Percentiles rank a stretch among this genome's conserved stretches.
These are phyloP conservation scores for Leptomonas seymouri DNA, from an alignment of 208 protist species.

Conservation along the genomic window DNA sequence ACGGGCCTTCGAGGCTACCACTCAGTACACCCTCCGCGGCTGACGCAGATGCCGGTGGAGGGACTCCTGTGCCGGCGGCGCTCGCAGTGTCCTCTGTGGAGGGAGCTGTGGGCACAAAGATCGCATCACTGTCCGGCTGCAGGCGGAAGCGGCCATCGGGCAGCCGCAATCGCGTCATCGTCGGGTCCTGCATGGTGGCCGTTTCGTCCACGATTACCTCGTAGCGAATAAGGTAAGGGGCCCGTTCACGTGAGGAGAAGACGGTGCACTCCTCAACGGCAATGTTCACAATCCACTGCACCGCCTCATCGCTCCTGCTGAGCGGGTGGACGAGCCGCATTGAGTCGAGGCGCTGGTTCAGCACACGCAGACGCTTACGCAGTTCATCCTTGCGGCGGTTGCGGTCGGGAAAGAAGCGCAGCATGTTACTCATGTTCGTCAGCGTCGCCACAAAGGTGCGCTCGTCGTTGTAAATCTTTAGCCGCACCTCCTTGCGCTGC, in stretches of 20 bases:
- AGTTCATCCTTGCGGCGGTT: conserved; percentile 76
- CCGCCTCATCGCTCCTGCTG: conserved; percentile 56
- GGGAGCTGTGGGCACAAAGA: conserved; percentile 36
- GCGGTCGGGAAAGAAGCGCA: conserved; percentile 71
- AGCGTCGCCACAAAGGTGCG: conserved; percentile 73
- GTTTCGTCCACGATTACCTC: conserved; percentile 90
- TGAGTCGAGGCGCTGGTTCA: conserved; percentile 62
- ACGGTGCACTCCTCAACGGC: conserved; percentile 89
- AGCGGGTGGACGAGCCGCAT: conserved; percentile 80
- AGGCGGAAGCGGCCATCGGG: conserved; percentile 69
- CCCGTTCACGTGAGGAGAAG: conserved; percentile 86
- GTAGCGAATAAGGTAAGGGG: conserved; percentile 82
- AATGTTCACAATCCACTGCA: conserved; percentile 88
- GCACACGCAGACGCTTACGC: conserved; percentile 47
- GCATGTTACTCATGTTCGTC: conserved; percentile 72
- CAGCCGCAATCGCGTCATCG: conserved; percentile 58
- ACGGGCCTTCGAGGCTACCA: conserved; percentile 25
- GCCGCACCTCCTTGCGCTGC: conserved; percentile 75
- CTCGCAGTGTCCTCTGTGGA: not conserved
- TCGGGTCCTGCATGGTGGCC: conserved; percentile 78
- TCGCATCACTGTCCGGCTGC: conserved; percentile 45
- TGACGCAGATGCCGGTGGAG: not conserved
- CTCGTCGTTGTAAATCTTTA: conserved; percentile 86
- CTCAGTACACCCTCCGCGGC: not conserved
- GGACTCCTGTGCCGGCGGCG: not conserved